phyloP scores from a whole-genome alignment of 2,329 filamentous ascomycete species.

The Tolypocladium album region DNA sequence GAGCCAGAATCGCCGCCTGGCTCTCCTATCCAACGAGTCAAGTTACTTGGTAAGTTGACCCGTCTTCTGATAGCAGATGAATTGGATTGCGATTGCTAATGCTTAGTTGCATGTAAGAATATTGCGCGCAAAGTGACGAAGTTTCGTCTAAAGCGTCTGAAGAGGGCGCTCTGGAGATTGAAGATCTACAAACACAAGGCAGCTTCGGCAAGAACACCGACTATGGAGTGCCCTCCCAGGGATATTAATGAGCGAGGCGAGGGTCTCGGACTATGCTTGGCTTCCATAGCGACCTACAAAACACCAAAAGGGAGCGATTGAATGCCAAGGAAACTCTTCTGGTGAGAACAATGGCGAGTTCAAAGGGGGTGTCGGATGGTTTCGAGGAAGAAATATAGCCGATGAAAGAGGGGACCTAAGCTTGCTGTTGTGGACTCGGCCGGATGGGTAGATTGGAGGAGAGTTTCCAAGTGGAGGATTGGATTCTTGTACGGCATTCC shows the following conservation, averaged over 20 bases:
- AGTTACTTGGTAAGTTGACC: slow-evolving; percentile 18
- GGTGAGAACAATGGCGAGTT: neutral
- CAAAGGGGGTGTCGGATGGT: neutral
- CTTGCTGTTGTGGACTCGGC: neutral
- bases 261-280: too few species aligned
- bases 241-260: too few species aligned
- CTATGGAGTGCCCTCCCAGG: neutral
- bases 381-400: neutral
- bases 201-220: neutral
- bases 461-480: neutral
- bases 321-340: neutral
- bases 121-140: slow-evolving; percentile 1
- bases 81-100: neutral
- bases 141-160: slow-evolving; percentile 3
- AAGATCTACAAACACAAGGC: neutral
- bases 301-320: neutral
- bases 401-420: neutral
- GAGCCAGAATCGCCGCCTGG: slow-evolving; percentile 17
- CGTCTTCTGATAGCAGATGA: neutral
- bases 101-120: slow-evolving; percentile 5
- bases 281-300: neutral
- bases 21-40: slow-evolving; percentile 11
- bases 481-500: neutral
- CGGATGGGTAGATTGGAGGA: neutral
- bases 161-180: neutral